These are phyloP conservation scores for Vaccinium myrtillus DNA, from an alignment of 148 eudicot species.

Conservation along the genomic window DNA sequence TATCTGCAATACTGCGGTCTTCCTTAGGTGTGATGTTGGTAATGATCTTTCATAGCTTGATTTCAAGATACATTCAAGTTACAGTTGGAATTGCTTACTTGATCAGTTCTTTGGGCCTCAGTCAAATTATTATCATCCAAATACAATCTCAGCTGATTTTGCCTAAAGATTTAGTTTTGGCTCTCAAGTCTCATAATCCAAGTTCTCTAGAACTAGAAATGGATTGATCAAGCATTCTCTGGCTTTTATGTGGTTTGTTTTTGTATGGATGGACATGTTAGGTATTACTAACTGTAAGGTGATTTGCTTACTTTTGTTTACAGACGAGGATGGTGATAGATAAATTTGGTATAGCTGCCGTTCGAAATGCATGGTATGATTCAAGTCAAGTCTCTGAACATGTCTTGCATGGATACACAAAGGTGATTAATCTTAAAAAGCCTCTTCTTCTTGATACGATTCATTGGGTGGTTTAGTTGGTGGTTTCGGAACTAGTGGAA, in stretches of 20 bases:
- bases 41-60: conserved; percentile 20
- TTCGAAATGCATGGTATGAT: conserved; percentile 78
- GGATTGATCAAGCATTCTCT: background rate
- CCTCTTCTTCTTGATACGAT: background rate
- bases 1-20: conserved; percentile 75
- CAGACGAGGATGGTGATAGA: conserved; percentile 80
- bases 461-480: background rate
- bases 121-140: background rate
- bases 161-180: background rate
- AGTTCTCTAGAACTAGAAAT: background rate
- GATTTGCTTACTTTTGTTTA: conserved; percentile 17
- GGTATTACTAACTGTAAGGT: background rate
- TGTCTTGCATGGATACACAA: conserved; percentile 71
- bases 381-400: conserved; percentile 65
- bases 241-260: background rate
- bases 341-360: conserved; percentile 75
- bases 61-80: background rate
- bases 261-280: background rate
- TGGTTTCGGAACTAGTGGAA: background rate
- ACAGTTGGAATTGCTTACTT: background rate
- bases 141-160: background rate
- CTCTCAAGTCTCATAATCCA: background rate
- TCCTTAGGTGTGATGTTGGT: conserved; percentile 68
- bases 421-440: conserved; percentile 40
- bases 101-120: conserved; percentile 3